Evolutionary conservation across 805 yeast species (phyloP).

Genomic region (Yarrowia divulgata): DNA sequence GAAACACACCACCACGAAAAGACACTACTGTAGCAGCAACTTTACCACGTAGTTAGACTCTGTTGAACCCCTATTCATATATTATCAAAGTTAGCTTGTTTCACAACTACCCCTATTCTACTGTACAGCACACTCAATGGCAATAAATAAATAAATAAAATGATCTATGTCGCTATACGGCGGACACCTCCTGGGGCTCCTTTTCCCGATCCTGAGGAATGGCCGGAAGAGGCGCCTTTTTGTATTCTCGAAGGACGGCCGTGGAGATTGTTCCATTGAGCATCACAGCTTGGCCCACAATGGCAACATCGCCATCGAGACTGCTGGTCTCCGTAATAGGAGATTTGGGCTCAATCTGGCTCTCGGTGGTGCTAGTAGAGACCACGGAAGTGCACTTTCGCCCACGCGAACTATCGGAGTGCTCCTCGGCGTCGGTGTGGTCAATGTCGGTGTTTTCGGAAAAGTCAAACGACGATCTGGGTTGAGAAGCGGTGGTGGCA

Average conservation of each 20-base stretch:
- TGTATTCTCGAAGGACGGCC: slow-evolving; percentile 14
- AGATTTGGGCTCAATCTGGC: slow-evolving; percentile 20
- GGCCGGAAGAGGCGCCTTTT: slow-evolving; percentile 17
- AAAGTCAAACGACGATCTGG: slow-evolving; percentile 10
- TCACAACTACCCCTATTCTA: background rate
- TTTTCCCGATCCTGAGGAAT: slow-evolving; percentile 6
- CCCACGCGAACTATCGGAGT: background rate
- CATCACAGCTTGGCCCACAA: slow-evolving; percentile 14
- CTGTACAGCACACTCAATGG: background rate
- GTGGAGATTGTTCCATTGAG: slow-evolving; percentile 1
- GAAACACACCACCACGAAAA: too few relatives aligned
- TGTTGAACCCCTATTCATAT: background rate
- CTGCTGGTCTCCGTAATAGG: background rate
- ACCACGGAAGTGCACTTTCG: slow-evolving; percentile 6
- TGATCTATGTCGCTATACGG: background rate
- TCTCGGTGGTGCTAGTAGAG: slow-evolving; percentile 10
- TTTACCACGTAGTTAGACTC: too few relatives aligned
- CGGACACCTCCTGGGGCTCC: slow-evolving; percentile 9
- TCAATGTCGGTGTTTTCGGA: background rate
- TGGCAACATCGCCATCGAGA: slow-evolving; percentile 3
- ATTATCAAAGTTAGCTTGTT: background rate
- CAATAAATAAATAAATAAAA: slow-evolving; percentile 21
- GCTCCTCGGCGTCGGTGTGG: background rate
- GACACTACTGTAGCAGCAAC: too few relatives aligned
- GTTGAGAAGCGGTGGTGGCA: background rate